Evolutionary conservation across 345 rosid species (phyloP).

Genomic region (Hevea brasiliensis): DNA sequence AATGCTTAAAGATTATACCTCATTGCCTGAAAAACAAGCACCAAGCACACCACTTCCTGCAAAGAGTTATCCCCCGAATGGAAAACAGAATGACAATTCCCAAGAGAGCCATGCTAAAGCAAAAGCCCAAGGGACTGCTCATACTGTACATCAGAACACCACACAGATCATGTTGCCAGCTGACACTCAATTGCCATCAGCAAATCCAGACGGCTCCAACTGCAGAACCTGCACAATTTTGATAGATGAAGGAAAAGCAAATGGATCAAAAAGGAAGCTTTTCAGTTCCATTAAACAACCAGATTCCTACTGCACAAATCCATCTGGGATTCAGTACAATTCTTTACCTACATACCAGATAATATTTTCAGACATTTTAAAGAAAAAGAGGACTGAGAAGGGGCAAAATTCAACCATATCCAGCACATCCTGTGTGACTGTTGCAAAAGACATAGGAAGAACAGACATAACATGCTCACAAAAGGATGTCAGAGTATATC

Average conservation of each 20-base stretch:
- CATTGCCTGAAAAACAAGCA: conserved; percentile 31
- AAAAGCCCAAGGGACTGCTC: conserved; percentile 12
- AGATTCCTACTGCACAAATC: conserved; percentile 30
- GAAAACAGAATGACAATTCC: conserved; percentile 5
- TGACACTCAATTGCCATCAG: conserved; percentile 17
- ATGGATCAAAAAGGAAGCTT: conserved; percentile 28
- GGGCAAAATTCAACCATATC: conserved; percentile 35
- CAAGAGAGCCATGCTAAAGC: conserved; percentile 5
- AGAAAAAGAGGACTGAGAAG: conserved; percentile 51
- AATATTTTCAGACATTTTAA: conserved; percentile 26
- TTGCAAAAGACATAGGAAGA: conserved; percentile 11
- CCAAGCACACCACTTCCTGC: conserved; percentile 39
- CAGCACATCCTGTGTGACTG: conserved; percentile 32
- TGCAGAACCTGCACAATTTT: conserved; percentile 17
- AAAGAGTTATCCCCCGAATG: conserved; percentile 20
- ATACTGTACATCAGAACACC: conserved; percentile 12
- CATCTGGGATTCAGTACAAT: conserved; percentile 38
- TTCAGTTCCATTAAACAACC: conserved; percentile 21
- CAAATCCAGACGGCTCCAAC: conserved; percentile 24
- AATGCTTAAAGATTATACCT: conserved; percentile 23
- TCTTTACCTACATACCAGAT: conserved; percentile 37
- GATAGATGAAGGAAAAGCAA: conserved; percentile 36
- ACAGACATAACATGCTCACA: conserved; percentile 20
- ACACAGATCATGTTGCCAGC: conserved; percentile 11
- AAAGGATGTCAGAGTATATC: conserved; percentile 7